These are phyloP conservation scores for Dactylellina haptotyla DNA, from an alignment of 2,329 filamentous ascomycete species.

Conservation along the genomic window DNA sequence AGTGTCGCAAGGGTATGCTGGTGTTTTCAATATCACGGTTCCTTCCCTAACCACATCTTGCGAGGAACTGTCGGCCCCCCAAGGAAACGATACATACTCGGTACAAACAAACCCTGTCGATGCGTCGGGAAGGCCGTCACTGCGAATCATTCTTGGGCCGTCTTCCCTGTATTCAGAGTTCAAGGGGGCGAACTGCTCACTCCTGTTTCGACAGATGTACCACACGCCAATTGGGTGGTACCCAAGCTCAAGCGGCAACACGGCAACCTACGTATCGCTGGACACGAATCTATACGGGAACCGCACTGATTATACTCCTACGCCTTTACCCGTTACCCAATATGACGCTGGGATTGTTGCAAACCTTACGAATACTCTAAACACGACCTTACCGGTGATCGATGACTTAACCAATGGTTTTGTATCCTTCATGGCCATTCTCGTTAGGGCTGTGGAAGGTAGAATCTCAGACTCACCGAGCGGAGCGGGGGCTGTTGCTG, in stretches of 20 bases:
- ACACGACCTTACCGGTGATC: slow-evolving; percentile 10
- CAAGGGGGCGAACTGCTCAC: slow-evolving; percentile 7
- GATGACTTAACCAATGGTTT: slow-evolving; percentile 6
- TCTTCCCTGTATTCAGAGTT: not conserved
- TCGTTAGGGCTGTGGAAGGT: not conserved
- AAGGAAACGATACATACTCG: not conserved
- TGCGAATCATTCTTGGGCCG: not conserved
- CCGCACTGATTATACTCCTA: not conserved
- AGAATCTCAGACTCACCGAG: not conserved
- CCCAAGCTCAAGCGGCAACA: not conserved
- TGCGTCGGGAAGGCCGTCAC: not conserved
- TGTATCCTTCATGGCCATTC: slow-evolving; percentile 1
- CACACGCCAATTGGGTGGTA: not conserved
- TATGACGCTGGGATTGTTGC: not conserved
- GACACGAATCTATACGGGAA: not conserved
- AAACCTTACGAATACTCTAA: not conserved
- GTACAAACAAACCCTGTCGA: not conserved
- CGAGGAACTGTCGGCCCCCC: not conserved
- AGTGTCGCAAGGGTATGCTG: not conserved
- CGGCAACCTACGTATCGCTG: not conserved
- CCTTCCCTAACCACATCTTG: not conserved
- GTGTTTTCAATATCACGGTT: not conserved
- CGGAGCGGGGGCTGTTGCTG: not conserved
- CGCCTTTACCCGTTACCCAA: not conserved
- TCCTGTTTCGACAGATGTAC: not conserved